Conservation (phyloP, 495 filamentous ascomycete species). For the Annulohypoxylon moriforme region DNA sequence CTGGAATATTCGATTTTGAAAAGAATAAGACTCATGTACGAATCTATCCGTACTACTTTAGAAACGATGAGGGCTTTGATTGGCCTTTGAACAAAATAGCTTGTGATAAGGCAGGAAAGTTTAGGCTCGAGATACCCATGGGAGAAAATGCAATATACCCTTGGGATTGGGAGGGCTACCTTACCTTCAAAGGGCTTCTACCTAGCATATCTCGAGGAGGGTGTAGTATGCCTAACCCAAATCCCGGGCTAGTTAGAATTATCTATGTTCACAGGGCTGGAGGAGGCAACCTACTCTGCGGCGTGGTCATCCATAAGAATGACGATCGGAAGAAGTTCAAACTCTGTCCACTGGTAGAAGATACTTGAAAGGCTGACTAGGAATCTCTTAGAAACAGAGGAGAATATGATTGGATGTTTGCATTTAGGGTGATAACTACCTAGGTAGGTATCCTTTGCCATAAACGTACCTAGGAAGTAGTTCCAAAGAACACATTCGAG, state of each 20-base stretch:
- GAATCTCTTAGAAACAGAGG: background rate
- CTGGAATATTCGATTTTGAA: background rate
- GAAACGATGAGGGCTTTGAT: background rate
- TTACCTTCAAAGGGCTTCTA: background rate
- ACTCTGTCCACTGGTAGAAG: background rate
- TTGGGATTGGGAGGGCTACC: background rate
- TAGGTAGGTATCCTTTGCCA: too few species aligned
- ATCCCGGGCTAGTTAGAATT: background rate
- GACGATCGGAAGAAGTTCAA: background rate
- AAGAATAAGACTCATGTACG: background rate
- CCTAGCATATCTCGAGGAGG: background rate
- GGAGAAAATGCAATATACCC: background rate
- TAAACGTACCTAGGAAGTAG: too few species aligned
- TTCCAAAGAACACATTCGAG: too few species aligned
- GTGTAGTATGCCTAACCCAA: too few species aligned
- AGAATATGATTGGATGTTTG: too few species aligned
- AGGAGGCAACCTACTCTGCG: background rate
- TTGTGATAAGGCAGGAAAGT: background rate
- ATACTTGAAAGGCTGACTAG: background rate
- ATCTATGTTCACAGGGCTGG: background rate
- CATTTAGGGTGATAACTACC: too few species aligned
- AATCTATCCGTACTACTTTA: constrained; percentile 1
- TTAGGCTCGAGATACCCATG: background rate
- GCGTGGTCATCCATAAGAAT: constrained; percentile 6
- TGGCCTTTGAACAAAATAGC: background rate